Evolutionary conservation across 495 filamentous ascomycete species (phyloP), one percentile per base, ranked within the genome.

Genomic region (Gamarada debralockiae): DNA sequence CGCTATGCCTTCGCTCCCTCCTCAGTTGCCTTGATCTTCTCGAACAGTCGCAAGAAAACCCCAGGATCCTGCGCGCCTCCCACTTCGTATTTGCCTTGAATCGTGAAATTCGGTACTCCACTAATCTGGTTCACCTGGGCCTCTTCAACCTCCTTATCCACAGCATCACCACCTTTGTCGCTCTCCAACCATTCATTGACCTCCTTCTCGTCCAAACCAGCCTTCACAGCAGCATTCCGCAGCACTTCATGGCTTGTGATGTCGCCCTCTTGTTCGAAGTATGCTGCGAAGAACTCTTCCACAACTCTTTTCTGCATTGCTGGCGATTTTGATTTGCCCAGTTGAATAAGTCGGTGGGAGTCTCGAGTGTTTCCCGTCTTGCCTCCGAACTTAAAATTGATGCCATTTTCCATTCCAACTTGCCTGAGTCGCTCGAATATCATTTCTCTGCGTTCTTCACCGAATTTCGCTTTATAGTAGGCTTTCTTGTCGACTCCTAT

Each of bases 181-280:
- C 72, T 75, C 9, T 71, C 68, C 53, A 95, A 68, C 79, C 87
- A 85, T 20, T 68, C 72, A 63, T 76, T 72, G 21, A 81, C 79
- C 52, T 81, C 83, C 2, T 59, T 65, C 54, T 73, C 71, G 9
- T 83, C 78, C 54, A 95, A 58, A 0, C 86, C 87, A 0, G 80
- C 86, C 58, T 71, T 75, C 31, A 79, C 77, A 8, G 70, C 89
- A 2, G 83, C 80, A n/a, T 74, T 71, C 6, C 74, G 49, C 58
- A 93, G 66, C 14, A 83, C 74, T 4, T 72, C 76, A 25, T 71
- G 70, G 52, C 78, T 78, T 0, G 87, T 92, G 53, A 93, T 86
- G 58, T 95, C 89, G 60, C 79, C 75, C 60, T 86, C 84, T 13
- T 86, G 77, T 66, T 95, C 87, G 49, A 92, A 90, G 58, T 92